A percentile compares a stretch with the other conserved stretches of the same genome.
phyloP scores from a whole-genome alignment of 352 stramenopile genomes.

The Blastocystis sp. region DNA sequence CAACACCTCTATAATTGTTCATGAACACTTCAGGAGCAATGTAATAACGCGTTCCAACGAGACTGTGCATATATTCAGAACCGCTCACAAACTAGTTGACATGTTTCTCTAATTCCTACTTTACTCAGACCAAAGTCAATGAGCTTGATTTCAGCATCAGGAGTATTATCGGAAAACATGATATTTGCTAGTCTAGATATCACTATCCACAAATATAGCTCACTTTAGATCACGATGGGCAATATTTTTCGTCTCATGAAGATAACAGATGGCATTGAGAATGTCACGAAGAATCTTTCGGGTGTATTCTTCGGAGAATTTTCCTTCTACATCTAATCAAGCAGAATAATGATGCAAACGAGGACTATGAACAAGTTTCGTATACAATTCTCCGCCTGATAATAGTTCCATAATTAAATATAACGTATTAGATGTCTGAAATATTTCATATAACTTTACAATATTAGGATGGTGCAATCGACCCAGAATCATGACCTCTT shows the following conservation, averaged over 20 bases:
- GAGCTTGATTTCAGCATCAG: conserved; percentile 67
- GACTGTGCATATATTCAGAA: conserved; percentile 69
- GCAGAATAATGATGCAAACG: neutral
- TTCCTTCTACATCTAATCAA: conserved; percentile 65
- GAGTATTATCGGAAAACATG: conserved; percentile 67
- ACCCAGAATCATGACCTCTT: conserved; percentile 54
- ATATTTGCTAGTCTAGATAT: conserved; percentile 79
- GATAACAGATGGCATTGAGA: conserved; percentile 58
- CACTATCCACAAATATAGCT: neutral
- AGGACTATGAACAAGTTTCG: conserved; percentile 35
- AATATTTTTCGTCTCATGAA: conserved; percentile 60
- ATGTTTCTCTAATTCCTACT: neutral
- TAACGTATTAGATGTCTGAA: conserved; percentile 49
- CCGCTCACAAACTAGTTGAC: conserved; percentile 72
- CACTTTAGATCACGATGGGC: conserved; percentile 60
- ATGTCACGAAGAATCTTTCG: conserved; percentile 49
- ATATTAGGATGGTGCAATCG: conserved; percentile 62
- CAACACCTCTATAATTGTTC: conserved; percentile 71
- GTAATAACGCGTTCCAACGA: conserved; percentile 79
- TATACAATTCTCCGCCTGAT: conserved; percentile 44
- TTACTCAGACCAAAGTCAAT: conserved; percentile 85
- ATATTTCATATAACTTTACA: conserved; percentile 61
- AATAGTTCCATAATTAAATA: conserved; percentile 61
- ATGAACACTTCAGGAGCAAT: conserved; percentile 79
- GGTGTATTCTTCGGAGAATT: conserved; percentile 58